phyloP scores from a whole-genome alignment of 1,284 basidiomycete genomes.

The Rhodotorula glutinis region DNA sequence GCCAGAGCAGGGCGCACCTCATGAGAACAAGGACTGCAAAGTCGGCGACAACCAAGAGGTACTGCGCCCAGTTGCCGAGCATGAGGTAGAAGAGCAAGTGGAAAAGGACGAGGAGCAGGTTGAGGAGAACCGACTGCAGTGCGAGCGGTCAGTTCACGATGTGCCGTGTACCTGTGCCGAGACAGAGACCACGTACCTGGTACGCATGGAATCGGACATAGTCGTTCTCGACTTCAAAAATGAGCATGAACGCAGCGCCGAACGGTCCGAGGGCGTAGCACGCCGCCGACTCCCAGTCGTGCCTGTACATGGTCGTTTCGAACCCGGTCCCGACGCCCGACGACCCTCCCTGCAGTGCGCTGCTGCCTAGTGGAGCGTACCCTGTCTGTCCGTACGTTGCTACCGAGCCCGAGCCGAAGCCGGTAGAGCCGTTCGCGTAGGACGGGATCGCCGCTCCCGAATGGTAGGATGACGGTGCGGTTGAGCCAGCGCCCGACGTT shows the following conservation, averaged over 20 bases:
- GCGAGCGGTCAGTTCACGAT: too few species aligned
- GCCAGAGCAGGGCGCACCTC: slow-evolving; percentile 11
- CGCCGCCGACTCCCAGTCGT: slow-evolving; percentile 10
- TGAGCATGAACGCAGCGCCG: slow-evolving; percentile 24
- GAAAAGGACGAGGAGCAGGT: slow-evolving; percentile 7
- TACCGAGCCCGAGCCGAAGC: slow-evolving; percentile 5
- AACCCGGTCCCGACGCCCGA: slow-evolving; percentile 1
- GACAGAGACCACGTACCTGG: slow-evolving; percentile 17
- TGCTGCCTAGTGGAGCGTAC: not conserved
- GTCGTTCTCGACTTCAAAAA: slow-evolving; percentile 36
- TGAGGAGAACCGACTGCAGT: slow-evolving; percentile 29
- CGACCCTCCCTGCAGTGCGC: not conserved
- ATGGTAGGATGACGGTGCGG: slow-evolving; percentile 25
- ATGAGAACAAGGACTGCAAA: slow-evolving; percentile 10
- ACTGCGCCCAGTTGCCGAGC: slow-evolving; percentile 19
- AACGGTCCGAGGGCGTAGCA: slow-evolving; percentile 31
- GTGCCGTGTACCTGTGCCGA: too few species aligned
- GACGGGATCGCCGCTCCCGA: slow-evolving; percentile 23
- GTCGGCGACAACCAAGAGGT: slow-evolving; percentile 19
- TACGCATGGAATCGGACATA: slow-evolving; percentile 32
- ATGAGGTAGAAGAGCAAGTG: slow-evolving; percentile 27
- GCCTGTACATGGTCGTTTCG: slow-evolving; percentile 21
- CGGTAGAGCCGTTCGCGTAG: not conserved
- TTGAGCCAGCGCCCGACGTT: not conserved
- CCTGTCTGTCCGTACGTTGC: slow-evolving; percentile 6